Conservation (phyloP, 306 rosid genomes). For the Cucurbita ficifolia region DNA sequence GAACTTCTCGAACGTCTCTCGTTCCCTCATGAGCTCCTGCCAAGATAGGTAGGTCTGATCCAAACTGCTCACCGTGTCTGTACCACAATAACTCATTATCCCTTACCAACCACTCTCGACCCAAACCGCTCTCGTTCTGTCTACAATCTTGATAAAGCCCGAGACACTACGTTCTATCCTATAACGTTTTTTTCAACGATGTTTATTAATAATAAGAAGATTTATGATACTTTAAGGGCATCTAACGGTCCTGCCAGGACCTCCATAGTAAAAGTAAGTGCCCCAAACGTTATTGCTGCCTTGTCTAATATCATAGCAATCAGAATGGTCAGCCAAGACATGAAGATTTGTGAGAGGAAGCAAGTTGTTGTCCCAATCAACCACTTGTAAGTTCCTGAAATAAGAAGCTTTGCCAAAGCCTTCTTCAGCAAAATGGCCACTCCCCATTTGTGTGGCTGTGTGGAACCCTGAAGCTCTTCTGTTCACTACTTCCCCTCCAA, state of each 20-base stretch:
- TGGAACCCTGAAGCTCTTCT: constrained; percentile 48
- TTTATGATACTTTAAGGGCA: constrained; percentile 28
- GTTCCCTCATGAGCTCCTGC: too few species aligned
- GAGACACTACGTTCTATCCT: neutral
- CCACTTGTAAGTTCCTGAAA: constrained; percentile 55
- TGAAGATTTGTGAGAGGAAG: constrained; percentile 51
- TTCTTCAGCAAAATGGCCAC: constrained; percentile 63
- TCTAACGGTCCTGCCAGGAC: constrained; percentile 60
- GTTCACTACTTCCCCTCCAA: constrained; percentile 65
- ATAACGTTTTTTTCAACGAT: neutral
- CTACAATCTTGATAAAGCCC: too few species aligned
- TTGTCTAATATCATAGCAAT: constrained; percentile 50
- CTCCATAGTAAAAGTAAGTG: constrained; percentile 64
- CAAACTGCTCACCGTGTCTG: too few species aligned
- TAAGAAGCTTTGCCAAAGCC: constrained; percentile 58
- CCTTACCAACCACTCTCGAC: too few species aligned
- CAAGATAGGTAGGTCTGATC: too few species aligned
- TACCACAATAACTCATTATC: too few species aligned
- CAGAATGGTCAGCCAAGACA: constrained; percentile 52
- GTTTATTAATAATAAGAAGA: neutral
- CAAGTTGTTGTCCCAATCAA: constrained; percentile 68
- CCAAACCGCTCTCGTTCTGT: too few species aligned
- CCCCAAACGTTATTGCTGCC: constrained; percentile 60
- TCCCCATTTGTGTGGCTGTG: constrained; percentile 61
- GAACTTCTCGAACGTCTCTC: too few species aligned